phyloP scores from a whole-genome alignment of 2,329 filamentous ascomycete genomes.

The Helminthosporium solani region DNA sequence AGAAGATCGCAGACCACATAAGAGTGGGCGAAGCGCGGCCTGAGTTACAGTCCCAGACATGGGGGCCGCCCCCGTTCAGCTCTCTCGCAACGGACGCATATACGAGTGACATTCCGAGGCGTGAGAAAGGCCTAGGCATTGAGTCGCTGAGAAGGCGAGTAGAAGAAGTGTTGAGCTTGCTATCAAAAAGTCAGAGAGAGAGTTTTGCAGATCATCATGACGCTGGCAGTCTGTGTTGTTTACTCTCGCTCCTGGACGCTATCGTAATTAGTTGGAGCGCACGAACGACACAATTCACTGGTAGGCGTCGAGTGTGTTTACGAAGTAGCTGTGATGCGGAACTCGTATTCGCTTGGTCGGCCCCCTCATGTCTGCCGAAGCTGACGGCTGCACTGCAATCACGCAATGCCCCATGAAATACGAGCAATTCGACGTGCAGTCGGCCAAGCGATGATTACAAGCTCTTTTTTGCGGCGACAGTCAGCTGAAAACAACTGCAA shows the following conservation, averaged over 20 bases:
- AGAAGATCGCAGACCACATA: too few relatives aligned
- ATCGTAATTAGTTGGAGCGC: too few relatives aligned
- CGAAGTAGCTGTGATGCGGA: not conserved
- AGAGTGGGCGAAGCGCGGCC: not conserved
- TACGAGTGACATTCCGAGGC: constrained; percentile 6
- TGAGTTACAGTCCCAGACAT: constrained; percentile 8
- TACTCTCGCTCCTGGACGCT: too few relatives aligned
- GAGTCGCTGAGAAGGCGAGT: too few relatives aligned
- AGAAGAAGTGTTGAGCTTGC: too few relatives aligned
- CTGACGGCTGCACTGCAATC: not conserved
- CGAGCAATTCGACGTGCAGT: not conserved
- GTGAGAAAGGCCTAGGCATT: not conserved
- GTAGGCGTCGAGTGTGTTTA: too few relatives aligned
- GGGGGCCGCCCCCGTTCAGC: constrained; percentile 5
- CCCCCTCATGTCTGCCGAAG: not conserved
- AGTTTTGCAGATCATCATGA: too few relatives aligned
- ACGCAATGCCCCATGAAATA: not conserved
- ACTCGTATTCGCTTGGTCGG: not conserved
- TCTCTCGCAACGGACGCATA: constrained; percentile 8
- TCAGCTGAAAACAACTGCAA: not conserved
- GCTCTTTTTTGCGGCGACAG: not conserved
- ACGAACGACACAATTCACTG: too few relatives aligned
- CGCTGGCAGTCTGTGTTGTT: too few relatives aligned
- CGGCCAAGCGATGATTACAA: not conserved
- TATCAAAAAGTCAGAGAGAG: too few relatives aligned